Conservation (phyloP, 768 basidiomycete genomes). For the Nidularia sp. region DNA sequence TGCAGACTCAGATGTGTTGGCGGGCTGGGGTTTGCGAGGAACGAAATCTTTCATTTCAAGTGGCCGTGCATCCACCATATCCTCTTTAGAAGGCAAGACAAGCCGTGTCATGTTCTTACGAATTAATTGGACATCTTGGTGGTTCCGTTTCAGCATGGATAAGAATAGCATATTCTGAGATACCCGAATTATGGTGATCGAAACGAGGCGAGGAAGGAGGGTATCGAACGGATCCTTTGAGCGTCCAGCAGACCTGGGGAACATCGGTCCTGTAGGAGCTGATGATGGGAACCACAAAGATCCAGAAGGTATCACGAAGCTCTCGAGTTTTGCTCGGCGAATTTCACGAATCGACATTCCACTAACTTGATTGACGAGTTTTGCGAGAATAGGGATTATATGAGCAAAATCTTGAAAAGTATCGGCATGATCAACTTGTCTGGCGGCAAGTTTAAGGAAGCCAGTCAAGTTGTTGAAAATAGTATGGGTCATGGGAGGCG, state of each 20-base stretch:
- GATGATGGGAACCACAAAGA: conserved; percentile 63
- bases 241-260: conserved; percentile 41
- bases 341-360: conserved; percentile 71
- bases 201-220: conserved; percentile 39
- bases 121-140: conserved; percentile 63
- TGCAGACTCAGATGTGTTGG: not conserved
- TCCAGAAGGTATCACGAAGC: conserved; percentile 65
- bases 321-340: conserved; percentile 67
- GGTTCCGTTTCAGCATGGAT: conserved; percentile 59
- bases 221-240: conserved; percentile 31
- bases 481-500: conserved; percentile 61
- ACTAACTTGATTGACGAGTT: conserved; percentile 60
- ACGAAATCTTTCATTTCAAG: conserved; percentile 45
- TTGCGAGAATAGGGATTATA: conserved; percentile 53
- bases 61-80: conserved; percentile 14
- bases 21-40: conserved; percentile 24
- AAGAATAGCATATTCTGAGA: conserved; percentile 70
- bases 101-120: conserved; percentile 64
- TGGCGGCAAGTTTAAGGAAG: conserved; percentile 52
- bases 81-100: conserved; percentile 46
- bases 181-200: conserved; percentile 59
- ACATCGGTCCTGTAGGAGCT: conserved; percentile 57
- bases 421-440: conserved; percentile 35
- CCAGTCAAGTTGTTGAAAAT: conserved; percentile 71
- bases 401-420: conserved; percentile 51